These are phyloP conservation scores for Amanita rimosa DNA, from an alignment of 768 basidiomycete species.

Conservation along the genomic window DNA sequence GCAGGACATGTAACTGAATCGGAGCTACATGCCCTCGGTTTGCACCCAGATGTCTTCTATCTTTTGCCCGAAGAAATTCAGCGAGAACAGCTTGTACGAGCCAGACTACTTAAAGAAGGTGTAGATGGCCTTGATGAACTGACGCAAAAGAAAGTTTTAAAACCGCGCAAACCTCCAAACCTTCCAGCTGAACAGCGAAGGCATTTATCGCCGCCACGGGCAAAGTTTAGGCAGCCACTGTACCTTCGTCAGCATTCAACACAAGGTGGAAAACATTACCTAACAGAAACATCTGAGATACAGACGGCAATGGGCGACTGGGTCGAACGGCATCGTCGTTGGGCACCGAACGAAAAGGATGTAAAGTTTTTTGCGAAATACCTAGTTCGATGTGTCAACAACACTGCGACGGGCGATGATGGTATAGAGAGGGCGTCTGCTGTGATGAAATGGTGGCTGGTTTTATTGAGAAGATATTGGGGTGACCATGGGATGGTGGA, in stretches of 20 bases:
- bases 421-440: slow-evolving; percentile 60
- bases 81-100: slow-evolving; percentile 59
- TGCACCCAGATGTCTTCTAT: slow-evolving; percentile 66
- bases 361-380: slow-evolving; percentile 67
- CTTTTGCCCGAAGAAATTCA: slow-evolving; percentile 56
- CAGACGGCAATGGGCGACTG: slow-evolving; percentile 63
- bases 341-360: slow-evolving; percentile 64
- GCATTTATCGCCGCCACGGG: slow-evolving; percentile 44
- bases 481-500: slow-evolving; percentile 39
- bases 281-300: slow-evolving; percentile 61
- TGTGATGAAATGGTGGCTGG: slow-evolving; percentile 76
- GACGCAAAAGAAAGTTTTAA: slow-evolving; percentile 40
- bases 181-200: slow-evolving; percentile 28
- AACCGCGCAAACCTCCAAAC: slow-evolving; percentile 30
- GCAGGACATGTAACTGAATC: slow-evolving; percentile 35
- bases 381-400: slow-evolving; percentile 55
- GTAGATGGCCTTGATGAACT: slow-evolving; percentile 28
- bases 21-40: slow-evolving; percentile 51
- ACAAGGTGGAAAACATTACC: slow-evolving; percentile 42
- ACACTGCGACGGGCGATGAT: slow-evolving; percentile 38
- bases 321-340: slow-evolving; percentile 52
- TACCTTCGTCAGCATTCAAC: slow-evolving; percentile 32
- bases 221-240: slow-evolving; percentile 36
- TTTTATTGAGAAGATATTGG: slow-evolving; percentile 57
- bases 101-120: slow-evolving; percentile 35